Evolutionary conservation across 2,329 filamentous ascomycete species (phyloP).

Genomic region (Pestalotiopsis sp.): DNA sequence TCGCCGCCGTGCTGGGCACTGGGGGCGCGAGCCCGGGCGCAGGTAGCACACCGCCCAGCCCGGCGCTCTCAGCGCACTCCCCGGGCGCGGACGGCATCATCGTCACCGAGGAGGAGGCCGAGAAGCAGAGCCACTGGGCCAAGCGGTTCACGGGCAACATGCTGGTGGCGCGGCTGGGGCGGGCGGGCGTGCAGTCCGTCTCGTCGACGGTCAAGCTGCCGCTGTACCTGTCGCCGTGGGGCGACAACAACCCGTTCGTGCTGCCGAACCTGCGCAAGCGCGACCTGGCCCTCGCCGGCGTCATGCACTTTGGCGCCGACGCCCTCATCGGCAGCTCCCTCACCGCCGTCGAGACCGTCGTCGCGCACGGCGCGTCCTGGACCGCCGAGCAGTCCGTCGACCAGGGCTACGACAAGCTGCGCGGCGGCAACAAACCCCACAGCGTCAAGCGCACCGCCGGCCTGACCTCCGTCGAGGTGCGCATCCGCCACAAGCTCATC

Average conservation of each 20-base stretch:
- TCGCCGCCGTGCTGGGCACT: background rate
- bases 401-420: slow-evolving; percentile 17
- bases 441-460: slow-evolving; percentile 18
- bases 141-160: slow-evolving; percentile 23
- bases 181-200: slow-evolving; percentile 20
- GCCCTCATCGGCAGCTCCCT: slow-evolving; percentile 20
- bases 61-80: background rate
- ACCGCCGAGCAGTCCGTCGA: slow-evolving; percentile 22
- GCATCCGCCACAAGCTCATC: slow-evolving; percentile 22
- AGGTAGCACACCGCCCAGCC: background rate
- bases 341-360: slow-evolving; percentile 19
- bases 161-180: slow-evolving; percentile 20
- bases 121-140: slow-evolving; percentile 18
- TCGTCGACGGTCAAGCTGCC: slow-evolving; percentile 21
- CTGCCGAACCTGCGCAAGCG: slow-evolving; percentile 23
- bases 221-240: slow-evolving; percentile 23
- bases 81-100: background rate
- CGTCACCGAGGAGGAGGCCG: slow-evolving; percentile 10
- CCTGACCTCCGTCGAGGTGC: slow-evolving; percentile 19
- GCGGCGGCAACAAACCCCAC: slow-evolving; percentile 14
- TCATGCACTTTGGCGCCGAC: slow-evolving; percentile 22
- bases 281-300: slow-evolving; percentile 22
- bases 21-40: background rate
- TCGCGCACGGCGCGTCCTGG: slow-evolving; percentile 17
- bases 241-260: slow-evolving; percentile 22